Percentiles rank a stretch among this genome's conserved stretches.
Evolutionary conservation across 2,329 filamentous ascomycete genomes (phyloP).

Genomic region (Aspergillus niger): DNA sequence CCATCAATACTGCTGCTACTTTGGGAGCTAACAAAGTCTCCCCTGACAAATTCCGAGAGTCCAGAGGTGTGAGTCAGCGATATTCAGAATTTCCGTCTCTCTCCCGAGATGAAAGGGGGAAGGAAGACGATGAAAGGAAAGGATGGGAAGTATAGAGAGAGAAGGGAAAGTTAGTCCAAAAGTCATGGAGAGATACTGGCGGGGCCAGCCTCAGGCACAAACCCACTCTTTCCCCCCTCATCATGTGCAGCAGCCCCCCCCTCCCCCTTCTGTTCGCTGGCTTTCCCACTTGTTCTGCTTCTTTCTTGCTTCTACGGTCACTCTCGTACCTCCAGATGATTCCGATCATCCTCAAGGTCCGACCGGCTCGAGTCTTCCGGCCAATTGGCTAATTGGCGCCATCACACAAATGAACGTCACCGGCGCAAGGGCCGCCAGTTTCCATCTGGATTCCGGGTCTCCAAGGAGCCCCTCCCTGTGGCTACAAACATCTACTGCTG

Average conservation of each 20-base stretch:
- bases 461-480: neutral
- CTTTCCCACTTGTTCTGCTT: neutral
- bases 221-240: neutral
- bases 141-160: neutral
- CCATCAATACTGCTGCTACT: neutral
- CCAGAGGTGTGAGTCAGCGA: no score
- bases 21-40: no score
- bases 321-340: neutral
- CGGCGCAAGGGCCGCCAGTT: neutral
- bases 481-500: neutral
- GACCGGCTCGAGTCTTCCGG: neutral
- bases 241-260: no score
- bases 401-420: neutral
- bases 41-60: no score
- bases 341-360: neutral
- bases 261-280: neutral
- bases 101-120: neutral
- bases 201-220: constrained; percentile 7
- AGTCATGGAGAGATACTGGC: neutral
- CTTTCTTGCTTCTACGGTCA: neutral
- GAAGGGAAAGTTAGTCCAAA: neutral
- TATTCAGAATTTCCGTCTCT: no score
- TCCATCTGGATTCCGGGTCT: neutral
- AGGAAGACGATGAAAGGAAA: neutral
- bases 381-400: neutral